These are phyloP conservation scores for Spiraea crenata DNA, from an alignment of 331 rosid species.

Conservation along the genomic window DNA sequence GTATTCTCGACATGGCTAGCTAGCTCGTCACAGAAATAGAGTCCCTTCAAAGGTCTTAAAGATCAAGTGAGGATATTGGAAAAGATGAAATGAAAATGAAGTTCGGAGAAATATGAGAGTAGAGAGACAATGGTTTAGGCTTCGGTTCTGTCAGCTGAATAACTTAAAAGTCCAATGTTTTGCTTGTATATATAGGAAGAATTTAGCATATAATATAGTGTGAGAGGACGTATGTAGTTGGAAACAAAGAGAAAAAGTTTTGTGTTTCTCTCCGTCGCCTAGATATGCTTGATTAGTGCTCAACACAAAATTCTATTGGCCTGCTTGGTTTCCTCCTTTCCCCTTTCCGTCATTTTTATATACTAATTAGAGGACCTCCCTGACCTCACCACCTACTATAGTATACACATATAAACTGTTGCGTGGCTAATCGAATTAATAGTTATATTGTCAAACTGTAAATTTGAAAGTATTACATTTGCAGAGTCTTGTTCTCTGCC, in stretches of 20 bases:
- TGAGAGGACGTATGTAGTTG: slow-evolving; percentile 7
- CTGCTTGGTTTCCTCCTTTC: slow-evolving; percentile 4
- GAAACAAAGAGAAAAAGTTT: slow-evolving; percentile 15
- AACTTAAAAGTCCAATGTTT: not conserved
- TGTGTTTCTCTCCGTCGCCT: not conserved
- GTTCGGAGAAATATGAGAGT: not conserved
- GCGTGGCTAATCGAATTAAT: too few relatives aligned
- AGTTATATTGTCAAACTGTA: too few relatives aligned
- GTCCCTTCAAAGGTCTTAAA: not conserved
- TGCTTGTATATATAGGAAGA: not conserved
- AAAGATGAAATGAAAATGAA: not conserved
- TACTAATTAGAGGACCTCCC: not conserved
- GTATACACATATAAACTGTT: too few relatives aligned
- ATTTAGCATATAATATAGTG: not conserved
- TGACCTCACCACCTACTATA: not conserved
- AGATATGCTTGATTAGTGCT: slow-evolving; percentile 13
- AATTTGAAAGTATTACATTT: too few relatives aligned
- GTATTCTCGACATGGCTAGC: slow-evolving; percentile 38
- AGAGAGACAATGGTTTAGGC: not conserved
- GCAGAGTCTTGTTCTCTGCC: too few relatives aligned
- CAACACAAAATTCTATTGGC: slow-evolving; percentile 13
- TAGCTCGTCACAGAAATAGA: not conserved
- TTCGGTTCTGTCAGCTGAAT: not conserved
- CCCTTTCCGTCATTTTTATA: not conserved
- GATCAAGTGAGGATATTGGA: not conserved